Evolutionary conservation across 306 rosid genomes (phyloP).

Genomic region (Castanospermum australe): DNA sequence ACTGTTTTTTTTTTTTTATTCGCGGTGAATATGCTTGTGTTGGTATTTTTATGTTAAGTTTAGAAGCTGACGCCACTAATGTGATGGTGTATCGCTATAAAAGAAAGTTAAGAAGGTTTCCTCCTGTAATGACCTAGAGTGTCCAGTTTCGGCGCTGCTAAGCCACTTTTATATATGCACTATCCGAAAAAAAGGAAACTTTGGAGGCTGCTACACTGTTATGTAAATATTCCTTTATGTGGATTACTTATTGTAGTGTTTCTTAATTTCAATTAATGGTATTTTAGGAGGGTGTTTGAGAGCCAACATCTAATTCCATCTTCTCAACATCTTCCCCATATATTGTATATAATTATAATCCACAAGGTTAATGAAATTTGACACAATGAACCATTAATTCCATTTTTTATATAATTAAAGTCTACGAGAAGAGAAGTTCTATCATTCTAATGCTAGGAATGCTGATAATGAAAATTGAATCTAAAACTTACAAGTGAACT

Average conservation of each 20-base stretch:
- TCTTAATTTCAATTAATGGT: neutral
- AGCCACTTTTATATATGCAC: neutral
- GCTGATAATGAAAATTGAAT: too few relatives aligned
- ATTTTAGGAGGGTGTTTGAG: neutral
- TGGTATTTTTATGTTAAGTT: neutral
- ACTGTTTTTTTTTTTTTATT: neutral
- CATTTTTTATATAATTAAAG: too few relatives aligned
- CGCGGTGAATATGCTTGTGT: neutral
- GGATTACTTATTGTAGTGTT: neutral
- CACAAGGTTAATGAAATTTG: neutral
- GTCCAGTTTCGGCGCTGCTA: neutral
- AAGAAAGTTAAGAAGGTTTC: neutral
- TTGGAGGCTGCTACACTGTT: neutral
- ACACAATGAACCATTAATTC: conserved; percentile 31
- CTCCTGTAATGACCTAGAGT: neutral
- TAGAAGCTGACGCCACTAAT: neutral
- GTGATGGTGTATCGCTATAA: neutral
- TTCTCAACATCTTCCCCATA: neutral
- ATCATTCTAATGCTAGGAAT: too few relatives aligned
- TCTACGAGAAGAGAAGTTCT: too few relatives aligned
- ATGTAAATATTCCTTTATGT: neutral
- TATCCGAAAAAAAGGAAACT: neutral
- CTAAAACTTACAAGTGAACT: too few relatives aligned
- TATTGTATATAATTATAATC: neutral
- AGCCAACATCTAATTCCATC: conserved; percentile 1